These are phyloP conservation scores for Cercophora samala DNA, from an alignment of 495 filamentous ascomycete genomes.

Conservation along the genomic window DNA sequence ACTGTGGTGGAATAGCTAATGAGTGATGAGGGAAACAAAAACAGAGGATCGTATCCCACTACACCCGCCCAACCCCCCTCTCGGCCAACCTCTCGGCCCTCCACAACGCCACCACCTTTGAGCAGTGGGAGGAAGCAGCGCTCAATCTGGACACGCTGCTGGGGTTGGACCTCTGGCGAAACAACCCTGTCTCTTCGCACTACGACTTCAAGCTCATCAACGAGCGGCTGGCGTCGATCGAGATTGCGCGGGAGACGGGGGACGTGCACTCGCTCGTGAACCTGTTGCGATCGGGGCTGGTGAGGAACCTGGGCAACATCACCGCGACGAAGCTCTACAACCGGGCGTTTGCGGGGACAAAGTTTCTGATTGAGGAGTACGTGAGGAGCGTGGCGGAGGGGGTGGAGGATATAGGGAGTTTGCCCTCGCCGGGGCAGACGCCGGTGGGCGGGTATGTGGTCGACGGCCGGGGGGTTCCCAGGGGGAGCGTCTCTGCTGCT, in stretches of 20 bases:
- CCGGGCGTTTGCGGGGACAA: constrained; percentile 82
- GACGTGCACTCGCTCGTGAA: constrained; percentile 74
- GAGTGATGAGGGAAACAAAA: too few relatives aligned
- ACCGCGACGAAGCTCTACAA: constrained; percentile 81
- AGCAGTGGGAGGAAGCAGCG: constrained; percentile 81
- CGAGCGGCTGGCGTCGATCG: constrained; percentile 67
- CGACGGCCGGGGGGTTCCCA: not conserved
- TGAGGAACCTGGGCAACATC: constrained; percentile 90
- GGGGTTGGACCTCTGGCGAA: constrained; percentile 79
- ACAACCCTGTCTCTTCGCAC: constrained; percentile 73
- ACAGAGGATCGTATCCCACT: constrained; percentile 40
- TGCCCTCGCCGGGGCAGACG: constrained; percentile 54
- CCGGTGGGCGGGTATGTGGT: not conserved
- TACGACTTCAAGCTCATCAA: constrained; percentile 90
- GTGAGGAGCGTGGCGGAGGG: constrained; percentile 77
- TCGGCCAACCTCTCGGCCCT: constrained; percentile 57
- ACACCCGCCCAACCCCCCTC: constrained; percentile 49
- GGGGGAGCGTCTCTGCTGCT: not conserved
- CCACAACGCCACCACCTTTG: constrained; percentile 62
- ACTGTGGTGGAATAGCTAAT: too few relatives aligned
- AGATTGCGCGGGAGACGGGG: constrained; percentile 68
- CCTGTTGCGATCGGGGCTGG: constrained; percentile 77
- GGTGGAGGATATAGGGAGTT: constrained; percentile 69
- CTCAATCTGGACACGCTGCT: constrained; percentile 74
- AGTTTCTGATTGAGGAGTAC: constrained; percentile 87